Conservation (phyloP, 805 yeast genomes). For the Ogataea ramenticola region DNA sequence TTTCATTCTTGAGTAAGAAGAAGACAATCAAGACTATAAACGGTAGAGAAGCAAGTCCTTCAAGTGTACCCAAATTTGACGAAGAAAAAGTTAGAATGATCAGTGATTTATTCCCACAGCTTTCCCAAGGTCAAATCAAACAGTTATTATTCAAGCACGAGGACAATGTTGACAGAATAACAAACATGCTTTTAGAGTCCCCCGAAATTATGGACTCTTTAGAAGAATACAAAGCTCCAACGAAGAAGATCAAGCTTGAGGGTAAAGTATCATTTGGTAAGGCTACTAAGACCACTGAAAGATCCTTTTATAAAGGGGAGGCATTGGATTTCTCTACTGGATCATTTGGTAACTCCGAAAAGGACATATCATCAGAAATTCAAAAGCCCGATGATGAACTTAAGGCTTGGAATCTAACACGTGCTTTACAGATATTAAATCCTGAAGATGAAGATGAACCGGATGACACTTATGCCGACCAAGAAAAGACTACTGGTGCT, state of each 20-base stretch:
- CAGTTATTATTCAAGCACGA: conserved; percentile 40
- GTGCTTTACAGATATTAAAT: conserved; percentile 55
- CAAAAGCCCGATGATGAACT: conserved; percentile 25
- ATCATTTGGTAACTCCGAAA: conserved; percentile 29
- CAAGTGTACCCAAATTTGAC: conserved; percentile 10
- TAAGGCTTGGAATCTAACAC: conserved; percentile 47
- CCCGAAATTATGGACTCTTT: conserved; percentile 37
- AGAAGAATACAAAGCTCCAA: conserved; percentile 14
- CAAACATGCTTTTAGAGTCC: conserved; percentile 54
- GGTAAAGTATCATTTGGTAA: conserved; percentile 6
- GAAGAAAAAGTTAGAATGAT: conserved; percentile 33
- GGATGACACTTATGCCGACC: conserved; percentile 69
- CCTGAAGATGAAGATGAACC: conserved; percentile 80
- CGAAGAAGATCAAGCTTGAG: neutral
- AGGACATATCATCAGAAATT: conserved; percentile 4
- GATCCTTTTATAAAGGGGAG: conserved; percentile 12
- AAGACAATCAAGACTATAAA: neutral
- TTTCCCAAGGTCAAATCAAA: conserved; percentile 40
- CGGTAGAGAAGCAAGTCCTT: neutral
- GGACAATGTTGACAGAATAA: conserved; percentile 48
- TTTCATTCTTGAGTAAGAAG: conserved; percentile 35
- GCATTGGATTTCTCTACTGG: conserved; percentile 19
- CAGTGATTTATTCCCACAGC: conserved; percentile 61
- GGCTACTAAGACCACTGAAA: conserved; percentile 20
- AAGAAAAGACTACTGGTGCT: conserved; percentile 31